Percentiles rank a stretch among this genome's conserved stretches.
Conservation (phyloP, 169 alveolate species). For the Plasmodium billcollinsi region DNA sequence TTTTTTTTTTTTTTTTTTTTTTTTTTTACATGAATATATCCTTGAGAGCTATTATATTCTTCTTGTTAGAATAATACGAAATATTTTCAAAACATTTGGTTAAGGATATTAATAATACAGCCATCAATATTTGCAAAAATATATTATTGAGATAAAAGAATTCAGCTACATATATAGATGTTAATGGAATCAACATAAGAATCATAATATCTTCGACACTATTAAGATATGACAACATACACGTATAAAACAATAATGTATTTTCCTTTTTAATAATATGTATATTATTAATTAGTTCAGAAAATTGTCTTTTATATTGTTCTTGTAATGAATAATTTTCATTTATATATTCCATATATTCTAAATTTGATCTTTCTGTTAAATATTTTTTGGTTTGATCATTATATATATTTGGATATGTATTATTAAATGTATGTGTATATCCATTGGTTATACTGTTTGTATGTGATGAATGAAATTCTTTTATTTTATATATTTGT, state of each 20-base stretch:
- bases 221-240: conserved; percentile 37
- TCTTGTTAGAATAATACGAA: conserved; percentile 55
- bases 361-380: conserved; percentile 13
- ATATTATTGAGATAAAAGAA: conserved; percentile 16
- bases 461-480: too few species aligned
- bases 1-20: not conserved
- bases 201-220: conserved; percentile 61
- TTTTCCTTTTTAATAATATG: conserved; percentile 6
- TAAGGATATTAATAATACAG: conserved; percentile 39
- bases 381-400: conserved; percentile 24
- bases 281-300: conserved; percentile 5
- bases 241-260: conserved; percentile 20
- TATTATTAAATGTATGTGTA: not conserved
- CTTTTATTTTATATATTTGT: too few species aligned
- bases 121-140: conserved; percentile 20
- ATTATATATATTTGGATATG: conserved; percentile 25
- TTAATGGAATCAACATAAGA: conserved; percentile 39
- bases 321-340: conserved; percentile 8
- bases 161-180: conserved; percentile 36
- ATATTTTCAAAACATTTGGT: conserved; percentile 61
- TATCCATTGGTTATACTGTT: not conserved
- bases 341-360: conserved; percentile 15
- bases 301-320: conserved; percentile 40
- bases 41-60: conserved; percentile 38
- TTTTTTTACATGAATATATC: conserved; percentile 35